Conservation (phyloP, 2,329 filamentous ascomycete species). For the Plenodomus biglobosus region DNA sequence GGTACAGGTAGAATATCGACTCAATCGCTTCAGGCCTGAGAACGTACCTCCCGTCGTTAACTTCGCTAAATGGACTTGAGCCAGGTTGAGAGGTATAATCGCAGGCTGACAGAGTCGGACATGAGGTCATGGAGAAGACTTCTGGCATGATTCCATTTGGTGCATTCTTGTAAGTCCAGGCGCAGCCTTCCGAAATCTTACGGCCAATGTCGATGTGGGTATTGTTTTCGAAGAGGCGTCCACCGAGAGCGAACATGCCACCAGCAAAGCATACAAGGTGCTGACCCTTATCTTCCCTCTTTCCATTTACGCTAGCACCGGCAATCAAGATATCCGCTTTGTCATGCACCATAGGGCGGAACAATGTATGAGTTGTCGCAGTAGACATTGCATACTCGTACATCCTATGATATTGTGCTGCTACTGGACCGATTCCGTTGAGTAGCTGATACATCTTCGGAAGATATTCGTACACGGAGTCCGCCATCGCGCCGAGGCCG, state of each 20-base stretch:
- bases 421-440: slow-evolving; percentile 47
- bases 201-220: slow-evolving; percentile 58
- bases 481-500: slow-evolving; percentile 39
- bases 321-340: slow-evolving; percentile 51
- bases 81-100: slow-evolving; percentile 43
- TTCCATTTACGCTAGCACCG: slow-evolving; percentile 38
- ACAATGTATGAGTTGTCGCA: slow-evolving; percentile 50
- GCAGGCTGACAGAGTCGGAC: slow-evolving; percentile 28
- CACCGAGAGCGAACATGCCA: slow-evolving; percentile 63
- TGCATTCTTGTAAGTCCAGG: slow-evolving; percentile 61
- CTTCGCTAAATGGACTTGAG: slow-evolving; percentile 48
- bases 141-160: slow-evolving; percentile 64
- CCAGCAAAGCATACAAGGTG: slow-evolving; percentile 63
- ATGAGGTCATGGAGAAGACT: slow-evolving; percentile 53
- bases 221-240: slow-evolving; percentile 56
- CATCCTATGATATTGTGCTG: slow-evolving; percentile 52
- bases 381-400: slow-evolving; percentile 56
- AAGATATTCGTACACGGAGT: slow-evolving; percentile 45
- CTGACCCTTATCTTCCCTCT: slow-evolving; percentile 52
- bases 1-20: slow-evolving; percentile 61
- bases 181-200: slow-evolving; percentile 61
- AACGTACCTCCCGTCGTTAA: slow-evolving; percentile 51
- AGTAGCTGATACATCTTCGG: slow-evolving; percentile 51
- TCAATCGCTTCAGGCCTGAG: slow-evolving; percentile 61
- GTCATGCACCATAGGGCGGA: slow-evolving; percentile 53